Evolutionary conservation across 345 rosid species (phyloP).

Genomic region (Leavenworthia alabamica): DNA sequence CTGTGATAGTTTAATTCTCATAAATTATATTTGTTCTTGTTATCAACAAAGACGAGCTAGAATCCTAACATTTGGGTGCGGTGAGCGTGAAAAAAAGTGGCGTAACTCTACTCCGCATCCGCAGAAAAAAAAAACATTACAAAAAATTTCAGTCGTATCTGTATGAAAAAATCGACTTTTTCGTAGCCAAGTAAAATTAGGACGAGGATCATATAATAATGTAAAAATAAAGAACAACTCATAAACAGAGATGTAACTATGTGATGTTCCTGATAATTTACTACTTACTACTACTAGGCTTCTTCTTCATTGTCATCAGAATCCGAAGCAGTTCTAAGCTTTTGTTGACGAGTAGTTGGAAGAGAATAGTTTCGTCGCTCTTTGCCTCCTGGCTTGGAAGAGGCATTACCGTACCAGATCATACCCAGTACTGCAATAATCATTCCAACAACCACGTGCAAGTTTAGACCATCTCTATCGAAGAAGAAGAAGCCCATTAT

Average conservation of each 20-base stretch:
- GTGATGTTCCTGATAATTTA: slow-evolving; percentile 9
- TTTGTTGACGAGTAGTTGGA: slow-evolving; percentile 49
- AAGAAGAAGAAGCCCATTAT: slow-evolving; percentile 86
- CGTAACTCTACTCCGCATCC: too few relatives aligned
- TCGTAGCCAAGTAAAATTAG: not conserved
- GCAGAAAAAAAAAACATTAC: too few relatives aligned
- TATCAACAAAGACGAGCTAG: too few relatives aligned
- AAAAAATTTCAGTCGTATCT: too few relatives aligned
- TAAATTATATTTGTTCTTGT: too few relatives aligned
- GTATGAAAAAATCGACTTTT: slow-evolving; percentile 12
- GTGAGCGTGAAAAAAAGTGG: too few relatives aligned
- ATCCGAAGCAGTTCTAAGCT: slow-evolving; percentile 46
- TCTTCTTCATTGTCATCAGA: slow-evolving; percentile 41
- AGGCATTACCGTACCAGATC: slow-evolving; percentile 97
- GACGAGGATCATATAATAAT: slow-evolving; percentile 6
- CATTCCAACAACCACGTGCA: slow-evolving; percentile 90
- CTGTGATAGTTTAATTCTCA: too few relatives aligned
- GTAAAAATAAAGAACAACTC: too few relatives aligned
- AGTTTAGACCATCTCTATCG: slow-evolving; percentile 87
- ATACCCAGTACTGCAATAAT: slow-evolving; percentile 80
- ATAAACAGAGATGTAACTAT: slow-evolving; percentile 17
- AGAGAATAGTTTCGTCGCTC: slow-evolving; percentile 65
- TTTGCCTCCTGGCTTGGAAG: slow-evolving; percentile 92
- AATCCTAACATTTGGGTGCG: too few relatives aligned
- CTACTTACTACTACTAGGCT: too few relatives aligned